phyloP scores from a whole-genome alignment of 2,329 filamentous ascomycete species.

The Calonectria honghensis region DNA sequence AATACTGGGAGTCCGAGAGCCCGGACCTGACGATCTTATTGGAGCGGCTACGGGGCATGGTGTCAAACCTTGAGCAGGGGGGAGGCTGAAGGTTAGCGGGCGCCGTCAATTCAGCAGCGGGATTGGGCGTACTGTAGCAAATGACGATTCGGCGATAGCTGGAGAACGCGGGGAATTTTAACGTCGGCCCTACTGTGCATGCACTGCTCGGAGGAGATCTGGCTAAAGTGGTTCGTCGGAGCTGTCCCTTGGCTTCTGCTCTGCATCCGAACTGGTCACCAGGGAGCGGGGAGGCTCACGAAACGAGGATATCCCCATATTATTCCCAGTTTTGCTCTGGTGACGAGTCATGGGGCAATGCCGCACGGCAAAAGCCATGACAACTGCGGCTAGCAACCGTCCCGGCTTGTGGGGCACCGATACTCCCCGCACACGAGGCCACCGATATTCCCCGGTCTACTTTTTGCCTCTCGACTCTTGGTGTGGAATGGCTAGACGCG shows the following conservation, averaged over 20 bases:
- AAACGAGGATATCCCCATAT: not conserved
- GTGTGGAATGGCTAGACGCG: not conserved
- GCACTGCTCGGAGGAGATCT: not conserved
- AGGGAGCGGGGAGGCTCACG: not conserved
- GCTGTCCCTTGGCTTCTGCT: too few relatives aligned
- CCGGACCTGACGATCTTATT: constrained; percentile 39
- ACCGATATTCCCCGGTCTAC: constrained; percentile 42
- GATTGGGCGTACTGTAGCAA: not conserved
- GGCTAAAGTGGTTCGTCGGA: not conserved
- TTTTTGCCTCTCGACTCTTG: not conserved
- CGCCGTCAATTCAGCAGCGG: not conserved
- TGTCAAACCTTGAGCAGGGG: constrained; percentile 31
- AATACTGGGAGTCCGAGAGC: constrained; percentile 44
- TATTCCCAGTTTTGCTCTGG: constrained; percentile 6
- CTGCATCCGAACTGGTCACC: too few relatives aligned
- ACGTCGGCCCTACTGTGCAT: not conserved
- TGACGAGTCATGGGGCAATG: constrained; percentile 30
- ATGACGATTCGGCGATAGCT: not conserved
- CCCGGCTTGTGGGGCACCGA: constrained; percentile 30
- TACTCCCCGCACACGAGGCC: constrained; percentile 38
- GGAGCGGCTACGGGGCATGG: constrained; percentile 35
- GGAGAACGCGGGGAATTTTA: not conserved
- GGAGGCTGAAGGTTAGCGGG: not conserved
- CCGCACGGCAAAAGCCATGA: constrained; percentile 18
- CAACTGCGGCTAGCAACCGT: constrained; percentile 9